Conservation (phyloP, 1,284 basidiomycete genomes). For the Pholiota adiposa region DNA sequence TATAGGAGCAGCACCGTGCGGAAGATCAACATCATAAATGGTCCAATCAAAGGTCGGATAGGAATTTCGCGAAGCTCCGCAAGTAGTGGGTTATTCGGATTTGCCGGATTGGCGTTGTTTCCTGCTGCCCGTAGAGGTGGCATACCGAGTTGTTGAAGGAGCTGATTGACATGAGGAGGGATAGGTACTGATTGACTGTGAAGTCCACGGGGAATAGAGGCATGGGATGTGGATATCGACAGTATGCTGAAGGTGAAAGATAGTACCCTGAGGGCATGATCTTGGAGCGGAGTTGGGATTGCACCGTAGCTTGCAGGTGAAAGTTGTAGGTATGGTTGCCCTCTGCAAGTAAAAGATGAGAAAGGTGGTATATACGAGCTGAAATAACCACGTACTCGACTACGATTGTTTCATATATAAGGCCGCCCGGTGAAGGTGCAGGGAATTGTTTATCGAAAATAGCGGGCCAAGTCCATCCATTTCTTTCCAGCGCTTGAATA, state of each 20-base stretch:
- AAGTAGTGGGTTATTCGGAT: constrained; percentile 32
- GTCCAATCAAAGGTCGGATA: constrained; percentile 65
- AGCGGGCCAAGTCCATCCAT: constrained; percentile 67
- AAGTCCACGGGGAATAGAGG: constrained; percentile 25
- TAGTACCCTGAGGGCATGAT: constrained; percentile 72
- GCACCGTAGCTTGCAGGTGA: constrained; percentile 42
- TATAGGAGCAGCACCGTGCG: constrained; percentile 75
- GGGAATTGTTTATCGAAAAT: constrained; percentile 64
- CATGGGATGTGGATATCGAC: constrained; percentile 34
- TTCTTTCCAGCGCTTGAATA: constrained; percentile 37
- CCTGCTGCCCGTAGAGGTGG: constrained; percentile 49
- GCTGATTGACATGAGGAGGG: constrained; percentile 56
- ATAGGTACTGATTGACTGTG: constrained; percentile 32
- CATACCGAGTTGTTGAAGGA: constrained; percentile 66
- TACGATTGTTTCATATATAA: constrained; percentile 61
- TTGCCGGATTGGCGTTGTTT: constrained; percentile 32
- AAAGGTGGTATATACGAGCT: neutral
- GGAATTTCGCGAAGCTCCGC: constrained; percentile 48
- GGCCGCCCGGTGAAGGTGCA: constrained; percentile 43
- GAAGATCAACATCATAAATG: constrained; percentile 67
- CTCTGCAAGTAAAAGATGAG: constrained; percentile 40
- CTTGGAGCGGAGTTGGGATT: constrained; percentile 62
- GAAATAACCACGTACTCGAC: constrained; percentile 54
- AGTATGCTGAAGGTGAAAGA: constrained; percentile 66
- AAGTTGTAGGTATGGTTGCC: constrained; percentile 63